Evolutionary conservation across 441 rosid species (phyloP), one percentile per base, ranked within the genome.

Genomic region (Isatis lusitanica): DNA sequence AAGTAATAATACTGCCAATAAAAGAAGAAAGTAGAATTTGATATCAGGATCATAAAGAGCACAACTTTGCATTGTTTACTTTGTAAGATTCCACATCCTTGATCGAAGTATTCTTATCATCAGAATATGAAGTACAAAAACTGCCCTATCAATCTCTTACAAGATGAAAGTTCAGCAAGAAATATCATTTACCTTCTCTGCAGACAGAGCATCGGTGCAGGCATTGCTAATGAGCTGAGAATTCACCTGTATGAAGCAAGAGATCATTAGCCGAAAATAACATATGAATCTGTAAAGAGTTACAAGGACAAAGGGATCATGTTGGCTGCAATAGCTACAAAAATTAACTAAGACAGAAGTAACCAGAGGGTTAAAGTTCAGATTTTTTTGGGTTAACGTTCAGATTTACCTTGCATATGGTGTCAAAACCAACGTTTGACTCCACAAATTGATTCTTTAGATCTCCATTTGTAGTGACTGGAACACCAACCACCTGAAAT

Each of bases 141-240:
- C 40, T 56, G 21, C 61, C 47, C 56, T 38, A 55, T 2, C 43
- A 21, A n/a, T 53, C 60, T 60, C 31, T 60, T 38, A 17, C 10
- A 52, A 60, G 5, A 40, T 42, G 50, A 33, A 26, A n/a, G 47
- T 63, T 40, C 5, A 66, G 24, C 6, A 51, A 24, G 46, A 69
- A 71, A 30, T 26, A 38, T 47, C 24, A 56, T 51, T 65, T 81
- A 96, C 99, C 99, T 96, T 96, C 87, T 91, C 99, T 18, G 99
- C 98, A 38, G 99, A 96, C 39, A 96, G 97, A 60, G 99, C 99
- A 82, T 96, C 99, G 11, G 92, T 93, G 83, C 99, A 96, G 69
- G 87, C 88, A 81, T 96, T 96, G 86, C 99, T 93, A 79, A 96
- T 93, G 79, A 96, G 97, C 83, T 93, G 99, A 33, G 99, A 91